Base-by-base conservation (phyloP, 2,329 filamentous ascomycete genomes). In the Claviceps quebecensis region DNA sequence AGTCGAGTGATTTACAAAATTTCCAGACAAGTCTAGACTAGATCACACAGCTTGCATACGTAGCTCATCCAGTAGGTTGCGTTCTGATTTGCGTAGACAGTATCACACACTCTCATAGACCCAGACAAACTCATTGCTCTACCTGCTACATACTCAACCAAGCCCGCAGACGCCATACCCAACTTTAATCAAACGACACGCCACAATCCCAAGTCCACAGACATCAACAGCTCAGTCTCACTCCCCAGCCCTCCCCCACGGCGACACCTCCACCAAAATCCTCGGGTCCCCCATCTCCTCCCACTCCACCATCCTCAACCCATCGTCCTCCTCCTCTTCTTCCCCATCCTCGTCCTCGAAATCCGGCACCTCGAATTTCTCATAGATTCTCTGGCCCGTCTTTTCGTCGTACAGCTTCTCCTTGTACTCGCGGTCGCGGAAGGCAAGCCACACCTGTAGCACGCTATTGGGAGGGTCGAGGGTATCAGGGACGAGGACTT, bases 351-450 rank as follows among this genome's bases (percentile, higher is more conserved):
- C 76, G 0, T 81, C 80, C 6, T 81, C 75, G 7, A 78, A 69
- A 11, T 78, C 77, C 0, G 84, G 83, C 58, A 81, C 81, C 59
- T 94, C 87, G 56, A 94, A 93, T 53, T 82, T 86, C 55, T 77
- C 81, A 58, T 91, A 95, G 9, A 87, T 67, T 9, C 87, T 76
- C 55, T 84, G 73, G 0, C 87, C 88, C 0, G 84, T 83, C 40
- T 76, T 67, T 11, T 80, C 74, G 57, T 91, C 81, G 56, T 81
- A 81, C 17, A 68, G 64, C 59, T 77, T 83, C 55, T 81, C 70
- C 50, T 74, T 77, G 5, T 74, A 66, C 13, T 75, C 67, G 47
- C 83, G 71, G 60, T 94, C 86, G 29, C 86, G 77, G 55, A 75
- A 75, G 2, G 88, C 87, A 2, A 95, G 73, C 11, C 75, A 71